Evolutionary conservation across 805 yeast genomes (phyloP).

Genomic region (Candida silvicultrix): DNA sequence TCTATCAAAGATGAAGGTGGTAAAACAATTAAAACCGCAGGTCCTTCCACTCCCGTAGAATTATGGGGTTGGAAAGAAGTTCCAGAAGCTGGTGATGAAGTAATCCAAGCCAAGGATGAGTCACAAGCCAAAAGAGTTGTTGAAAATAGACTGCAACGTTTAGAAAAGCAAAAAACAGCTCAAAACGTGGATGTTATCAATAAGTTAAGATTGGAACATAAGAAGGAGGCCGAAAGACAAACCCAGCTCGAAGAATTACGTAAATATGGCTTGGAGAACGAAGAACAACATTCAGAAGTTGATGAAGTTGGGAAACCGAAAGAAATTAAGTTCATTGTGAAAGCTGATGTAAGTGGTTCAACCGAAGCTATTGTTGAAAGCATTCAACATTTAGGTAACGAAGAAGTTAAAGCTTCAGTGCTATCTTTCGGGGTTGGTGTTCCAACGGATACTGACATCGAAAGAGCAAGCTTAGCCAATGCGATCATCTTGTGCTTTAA

Average conservation of each 20-base stretch:
- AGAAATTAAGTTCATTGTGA: conserved; percentile 59
- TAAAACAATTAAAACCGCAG: conserved; percentile 53
- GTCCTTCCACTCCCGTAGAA: conserved; percentile 88
- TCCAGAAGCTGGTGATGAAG: conserved; percentile 87
- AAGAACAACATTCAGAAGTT: conserved; percentile 17
- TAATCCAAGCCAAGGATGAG: conserved; percentile 72
- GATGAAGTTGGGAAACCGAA: conserved; percentile 15
- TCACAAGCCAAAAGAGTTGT: conserved; percentile 69
- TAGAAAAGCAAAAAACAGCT: conserved; percentile 36
- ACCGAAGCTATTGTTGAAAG: conserved; percentile 89
- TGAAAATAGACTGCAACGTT: conserved; percentile 41
- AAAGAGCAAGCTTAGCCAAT: conserved; percentile 60
- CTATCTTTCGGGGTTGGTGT: conserved; percentile 74
- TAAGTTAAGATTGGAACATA: conserved; percentile 51
- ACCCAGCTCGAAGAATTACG: conserved; percentile 51
- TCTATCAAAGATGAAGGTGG: conserved; percentile 73
- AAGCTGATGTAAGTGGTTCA: conserved; percentile 92
- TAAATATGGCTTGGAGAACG: conserved; percentile 51
- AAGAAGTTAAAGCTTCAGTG: conserved; percentile 68
- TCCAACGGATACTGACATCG: conserved; percentile 60
- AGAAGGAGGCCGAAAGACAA: conserved; percentile 44
- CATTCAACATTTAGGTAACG: conserved; percentile 77
- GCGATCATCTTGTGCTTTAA: conserved; percentile 81
- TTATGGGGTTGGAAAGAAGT: conserved; percentile 91
- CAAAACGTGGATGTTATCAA: conserved; percentile 67